Evolutionary conservation across 164 flowering plant genomes (phyloP).

Genomic region (Sextonia rubra): DNA sequence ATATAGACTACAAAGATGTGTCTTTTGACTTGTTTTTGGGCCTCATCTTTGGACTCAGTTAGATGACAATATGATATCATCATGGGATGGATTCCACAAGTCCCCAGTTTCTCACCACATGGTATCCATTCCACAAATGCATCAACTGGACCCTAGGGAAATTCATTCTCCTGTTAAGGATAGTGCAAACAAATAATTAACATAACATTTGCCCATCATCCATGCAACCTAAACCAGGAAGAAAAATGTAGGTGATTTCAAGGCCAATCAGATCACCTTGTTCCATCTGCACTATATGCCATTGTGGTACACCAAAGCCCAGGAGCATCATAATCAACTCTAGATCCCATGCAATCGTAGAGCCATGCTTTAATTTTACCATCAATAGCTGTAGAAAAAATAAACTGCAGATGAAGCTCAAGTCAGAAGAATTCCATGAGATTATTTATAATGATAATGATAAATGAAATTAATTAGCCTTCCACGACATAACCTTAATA

Average conservation of each 20-base stretch:
- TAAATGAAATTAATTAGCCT: not conserved
- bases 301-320: slow-evolving; percentile 67
- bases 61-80: too few relatives aligned
- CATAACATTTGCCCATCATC: too few relatives aligned
- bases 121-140: too few relatives aligned
- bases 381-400: slow-evolving; percentile 71
- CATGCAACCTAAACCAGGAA: too few relatives aligned
- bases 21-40: too few relatives aligned
- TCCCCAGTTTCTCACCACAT: too few relatives aligned
- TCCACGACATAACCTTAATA: not conserved
- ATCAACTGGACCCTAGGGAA: too few relatives aligned
- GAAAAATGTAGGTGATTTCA: not conserved
- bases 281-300: slow-evolving; percentile 81
- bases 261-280: slow-evolving; percentile 35
- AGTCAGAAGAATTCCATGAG: not conserved
- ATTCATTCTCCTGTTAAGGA: too few relatives aligned
- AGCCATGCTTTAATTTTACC: slow-evolving; percentile 87
- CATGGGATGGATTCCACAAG: too few relatives aligned
- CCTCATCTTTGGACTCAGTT: too few relatives aligned
- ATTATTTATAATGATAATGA: not conserved
- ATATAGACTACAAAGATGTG: too few relatives aligned
- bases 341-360: slow-evolving; percentile 64
- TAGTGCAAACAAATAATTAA: too few relatives aligned
- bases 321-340: slow-evolving; percentile 85
- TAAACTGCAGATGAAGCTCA: slow-evolving; percentile 39